Evolutionary conservation across 1,284 basidiomycete genomes (phyloP), one percentile per base, ranked within the genome.

Genomic region (Leccinum cinnamomeum): DNA sequence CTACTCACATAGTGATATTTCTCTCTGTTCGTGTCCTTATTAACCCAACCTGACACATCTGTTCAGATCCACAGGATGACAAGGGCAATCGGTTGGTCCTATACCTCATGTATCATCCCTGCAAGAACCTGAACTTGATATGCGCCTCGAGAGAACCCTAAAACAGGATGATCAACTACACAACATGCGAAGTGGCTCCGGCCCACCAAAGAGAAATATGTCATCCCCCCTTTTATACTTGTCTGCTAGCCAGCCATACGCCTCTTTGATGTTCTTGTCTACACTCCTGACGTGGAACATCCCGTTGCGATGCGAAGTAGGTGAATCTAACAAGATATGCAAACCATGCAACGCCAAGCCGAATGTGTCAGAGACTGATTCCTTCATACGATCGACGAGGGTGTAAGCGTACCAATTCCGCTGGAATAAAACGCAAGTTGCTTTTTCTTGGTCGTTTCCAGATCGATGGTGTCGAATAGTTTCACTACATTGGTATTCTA

Each of bases 1-100:
- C 11, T 30, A 57, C 58, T 58, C 46, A 68, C 68, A 11, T 54
- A 44, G 33, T 23, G n/a, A 69, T 58, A 16, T 69, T 60, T n/a
- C 61, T 61, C 39, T 67, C 54, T 4, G 53, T 62, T 16, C 23
- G 44, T 5, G 53, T 60, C 48, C 14, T 57, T 39, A 69, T 60
- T 8, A 68, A 59, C 2, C 67, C 65, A 50, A 69, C 60, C 67
- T 68, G 37, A 18, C 8, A 46, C 4, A 4, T 7, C 7, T 48
- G 5, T 51, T 56, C 3, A 30, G 25, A 20, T 30, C 14, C 14
- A 46, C 5, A n/a, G 35, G 2, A 28, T n/a, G 14, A 30, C 18
- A 25, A 20, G 56, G 18, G 20, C 55, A 5, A 37, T 11, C 16
- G 28, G 30, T 56, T 44, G 18, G 28, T 12, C 14, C 33, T 62